Conservation (phyloP, 1,284 basidiomycete genomes). For the Schizophyllum commune region DNA sequence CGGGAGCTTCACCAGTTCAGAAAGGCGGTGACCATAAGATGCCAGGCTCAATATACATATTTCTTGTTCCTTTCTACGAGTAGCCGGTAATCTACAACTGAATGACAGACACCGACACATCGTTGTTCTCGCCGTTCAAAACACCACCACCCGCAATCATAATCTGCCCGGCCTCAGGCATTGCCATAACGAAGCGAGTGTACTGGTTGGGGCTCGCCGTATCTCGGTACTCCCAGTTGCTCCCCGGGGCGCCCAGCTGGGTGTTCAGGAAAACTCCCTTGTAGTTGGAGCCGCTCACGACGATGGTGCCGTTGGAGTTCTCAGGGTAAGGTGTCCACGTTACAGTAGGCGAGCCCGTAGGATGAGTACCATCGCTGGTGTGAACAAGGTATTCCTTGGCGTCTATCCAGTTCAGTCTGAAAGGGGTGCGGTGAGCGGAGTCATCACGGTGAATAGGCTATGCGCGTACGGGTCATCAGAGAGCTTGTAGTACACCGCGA, state of each 20-base stretch:
- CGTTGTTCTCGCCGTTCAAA: constrained; percentile 9
- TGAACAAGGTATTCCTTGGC: constrained; percentile 7
- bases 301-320: constrained; percentile 20
- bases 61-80: too few relatives aligned
- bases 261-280: constrained; percentile 13
- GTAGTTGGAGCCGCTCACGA: constrained; percentile 20
- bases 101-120: constrained; percentile 8
- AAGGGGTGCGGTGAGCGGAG: too few relatives aligned
- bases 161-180: constrained; percentile 10
- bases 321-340: constrained; percentile 22
- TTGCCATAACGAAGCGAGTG: constrained; percentile 8
- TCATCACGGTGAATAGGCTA: constrained; percentile 1
- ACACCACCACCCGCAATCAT: constrained; percentile 10
- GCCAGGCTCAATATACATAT: too few relatives aligned
- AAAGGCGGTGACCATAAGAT: too few relatives aligned
- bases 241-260: constrained; percentile 9
- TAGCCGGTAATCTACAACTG: constrained; percentile 1
- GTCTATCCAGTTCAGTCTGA: background rate
- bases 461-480: constrained; percentile 10
- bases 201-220: constrained; percentile 10
- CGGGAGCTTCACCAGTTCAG: too few relatives aligned
- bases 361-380: constrained; percentile 18
- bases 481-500: constrained; percentile 11
- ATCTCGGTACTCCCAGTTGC: constrained; percentile 11
- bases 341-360: constrained; percentile 20